Evolutionary conservation across 352 stramenopile genomes (phyloP).

Genomic region (Plasmopara muralis): DNA sequence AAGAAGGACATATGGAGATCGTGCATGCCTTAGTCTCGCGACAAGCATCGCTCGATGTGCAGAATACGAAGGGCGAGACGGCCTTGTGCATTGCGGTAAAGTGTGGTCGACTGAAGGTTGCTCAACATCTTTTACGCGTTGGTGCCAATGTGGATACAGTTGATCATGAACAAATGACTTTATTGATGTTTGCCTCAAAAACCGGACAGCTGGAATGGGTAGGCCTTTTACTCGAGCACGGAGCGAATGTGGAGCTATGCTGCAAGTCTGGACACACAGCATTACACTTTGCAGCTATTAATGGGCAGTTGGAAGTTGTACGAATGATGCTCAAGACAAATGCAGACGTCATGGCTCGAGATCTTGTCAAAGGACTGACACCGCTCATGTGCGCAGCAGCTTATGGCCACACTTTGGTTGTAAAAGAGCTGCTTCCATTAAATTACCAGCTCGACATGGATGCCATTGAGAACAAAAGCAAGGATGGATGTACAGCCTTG

Average conservation of each 20-base stretch:
- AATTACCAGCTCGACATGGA: no score
- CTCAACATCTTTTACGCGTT: constrained; percentile 11
- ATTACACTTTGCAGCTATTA: constrained; percentile 16
- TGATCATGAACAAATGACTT: constrained; percentile 18
- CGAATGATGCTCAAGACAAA: not conserved
- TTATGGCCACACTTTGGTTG: no score
- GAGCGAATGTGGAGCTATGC: constrained; percentile 7
- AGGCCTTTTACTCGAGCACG: constrained; percentile 14
- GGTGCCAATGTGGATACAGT: constrained; percentile 11
- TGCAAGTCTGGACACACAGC: constrained; percentile 13
- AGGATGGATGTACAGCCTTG: no score
- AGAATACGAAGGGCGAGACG: constrained; percentile 14
- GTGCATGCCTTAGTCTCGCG: constrained; percentile 9
- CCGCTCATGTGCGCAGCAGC: no score
- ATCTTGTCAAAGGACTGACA: no score
- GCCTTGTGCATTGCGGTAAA: constrained; percentile 18
- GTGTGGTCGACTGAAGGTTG: constrained; percentile 12
- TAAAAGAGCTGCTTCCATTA: no score
- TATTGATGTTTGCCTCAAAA: constrained; percentile 20
- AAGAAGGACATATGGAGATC: constrained; percentile 10
- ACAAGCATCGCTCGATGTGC: constrained; percentile 9
- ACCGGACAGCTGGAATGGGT: constrained; percentile 17
- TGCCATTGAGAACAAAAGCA: no score
- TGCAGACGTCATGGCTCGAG: no score
- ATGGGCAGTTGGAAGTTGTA: constrained; percentile 19